A percentile compares a stretch with the other conserved stretches of the same genome.
These are phyloP conservation scores for Candida pseudoglaebosa DNA, from an alignment of 805 yeast species.

Conservation along the genomic window DNA sequence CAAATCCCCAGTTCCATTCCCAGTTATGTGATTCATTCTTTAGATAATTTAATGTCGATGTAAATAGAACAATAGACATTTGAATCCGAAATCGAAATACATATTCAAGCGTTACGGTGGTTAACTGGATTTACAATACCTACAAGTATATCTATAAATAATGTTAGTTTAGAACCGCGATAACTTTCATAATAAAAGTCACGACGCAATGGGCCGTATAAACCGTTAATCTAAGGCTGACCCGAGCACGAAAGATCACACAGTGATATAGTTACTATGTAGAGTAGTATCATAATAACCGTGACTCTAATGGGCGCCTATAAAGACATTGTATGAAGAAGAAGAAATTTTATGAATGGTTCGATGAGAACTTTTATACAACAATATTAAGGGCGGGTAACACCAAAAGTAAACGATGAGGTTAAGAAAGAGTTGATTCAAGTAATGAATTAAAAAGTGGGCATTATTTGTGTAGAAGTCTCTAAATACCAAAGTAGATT, in stretches of 20 bases:
- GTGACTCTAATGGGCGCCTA: conserved; percentile 88
- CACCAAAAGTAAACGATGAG: too few relatives aligned
- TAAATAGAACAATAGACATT: not conserved
- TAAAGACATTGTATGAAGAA: conserved; percentile 42
- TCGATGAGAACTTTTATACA: too few relatives aligned
- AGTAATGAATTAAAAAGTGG: too few relatives aligned
- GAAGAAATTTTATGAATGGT: conserved; percentile 14
- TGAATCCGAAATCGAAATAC: not conserved
- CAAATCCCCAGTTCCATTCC: too few relatives aligned
- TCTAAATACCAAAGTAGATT: too few relatives aligned
- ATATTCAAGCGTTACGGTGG: too few relatives aligned
- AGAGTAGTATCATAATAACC: conserved; percentile 46
- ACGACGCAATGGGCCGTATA: conserved; percentile 56
- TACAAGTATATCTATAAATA: conserved; percentile 8
- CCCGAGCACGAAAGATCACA: conserved; percentile 84
- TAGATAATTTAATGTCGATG: too few relatives aligned
- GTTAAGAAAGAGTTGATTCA: too few relatives aligned
- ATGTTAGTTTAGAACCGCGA: conserved; percentile 78
- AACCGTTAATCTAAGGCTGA: conserved; percentile 73
- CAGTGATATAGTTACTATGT: conserved; percentile 44
- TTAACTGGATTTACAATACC: not conserved
- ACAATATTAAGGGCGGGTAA: not conserved
- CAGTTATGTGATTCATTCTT: too few relatives aligned
- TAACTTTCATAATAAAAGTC: conserved; percentile 38
- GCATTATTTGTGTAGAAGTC: too few relatives aligned